Evolutionary conservation across 345 rosid species (phyloP).

Genomic region (Theobroma cacao): DNA sequence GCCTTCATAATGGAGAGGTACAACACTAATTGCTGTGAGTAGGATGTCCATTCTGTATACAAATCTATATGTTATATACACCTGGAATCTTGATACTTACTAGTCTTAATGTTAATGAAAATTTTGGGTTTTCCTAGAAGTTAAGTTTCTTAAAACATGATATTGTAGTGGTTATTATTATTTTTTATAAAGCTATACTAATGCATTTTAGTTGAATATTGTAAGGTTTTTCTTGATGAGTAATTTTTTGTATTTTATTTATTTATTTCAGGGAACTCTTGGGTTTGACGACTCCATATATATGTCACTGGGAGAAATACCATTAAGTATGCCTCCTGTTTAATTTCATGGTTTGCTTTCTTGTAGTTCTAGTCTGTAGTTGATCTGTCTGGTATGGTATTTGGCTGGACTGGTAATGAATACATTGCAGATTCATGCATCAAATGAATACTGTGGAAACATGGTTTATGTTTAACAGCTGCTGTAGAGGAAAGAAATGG

Average conservation of each 20-base stretch:
- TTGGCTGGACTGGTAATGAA: conserved; percentile 5
- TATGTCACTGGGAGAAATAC: conserved; percentile 97
- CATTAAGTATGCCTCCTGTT: conserved; percentile 62
- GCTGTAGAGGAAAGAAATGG: neutral
- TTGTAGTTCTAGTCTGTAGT: conserved; percentile 24
- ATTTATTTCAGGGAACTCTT: conserved; percentile 56
- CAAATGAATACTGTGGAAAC: conserved; percentile 10
- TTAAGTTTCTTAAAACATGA: neutral
- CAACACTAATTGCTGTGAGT: conserved; percentile 11
- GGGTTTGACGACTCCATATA: conserved; percentile 90
- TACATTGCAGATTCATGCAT: conserved; percentile 3
- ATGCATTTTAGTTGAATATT: conserved; percentile 10
- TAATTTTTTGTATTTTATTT: conserved; percentile 15
- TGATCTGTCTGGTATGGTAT: conserved; percentile 16
- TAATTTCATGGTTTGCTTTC: conserved; percentile 27
- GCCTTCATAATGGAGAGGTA: conserved; percentile 77
- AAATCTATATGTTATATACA: conserved; percentile 3
- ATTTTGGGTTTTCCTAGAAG: neutral
- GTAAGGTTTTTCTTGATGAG: neutral
- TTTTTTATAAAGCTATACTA: neutral
- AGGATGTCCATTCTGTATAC: neutral
- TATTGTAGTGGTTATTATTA: neutral
- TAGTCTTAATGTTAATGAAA: neutral
- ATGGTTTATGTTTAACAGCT: conserved; percentile 5
- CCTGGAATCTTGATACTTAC: neutral